Evolutionary conservation across 2,329 filamentous ascomycete genomes (phyloP), one percentile per base, ranked within the genome.

Genomic region (Diaporthe vexans): DNA sequence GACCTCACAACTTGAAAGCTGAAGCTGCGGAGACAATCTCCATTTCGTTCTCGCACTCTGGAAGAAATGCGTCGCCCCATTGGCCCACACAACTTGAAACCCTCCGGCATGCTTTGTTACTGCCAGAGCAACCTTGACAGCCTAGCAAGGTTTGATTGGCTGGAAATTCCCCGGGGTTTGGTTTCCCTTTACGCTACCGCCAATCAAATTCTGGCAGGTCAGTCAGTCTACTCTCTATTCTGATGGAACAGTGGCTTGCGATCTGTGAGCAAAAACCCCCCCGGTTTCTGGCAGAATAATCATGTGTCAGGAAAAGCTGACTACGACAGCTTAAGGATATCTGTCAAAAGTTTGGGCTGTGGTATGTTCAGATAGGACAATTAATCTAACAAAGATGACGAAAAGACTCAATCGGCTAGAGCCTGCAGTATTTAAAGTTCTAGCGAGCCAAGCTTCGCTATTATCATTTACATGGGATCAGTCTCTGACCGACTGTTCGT

Each of bases 101-200:
- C 57, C 35, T 58, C 40, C 21, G 57, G 24, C 57, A 40, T 40
- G 57, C 24, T 33, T 33, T 5, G 29, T 33, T 33, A 21, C 21
- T n/a, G 57, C 40, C 57, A 40, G 35, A 59, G 35, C 57, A 24
- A 24, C 29, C 29, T 33, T 33, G 29, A 33, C 29, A 33, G 35
- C n/a, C 21, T 21, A 21, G 57, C 57, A 35, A 59, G 40, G 35
- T n/a, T 40, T 59, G 21, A 40, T 17, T 58, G 56, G 56, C 33
- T n/a, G 29, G n/a, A 33, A n/a, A n/a, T 58, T 57, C 26, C 21
- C 54, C 26, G 33, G 17, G 19, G 40, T 40, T 21, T 59, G 35
- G 35, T 40, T 59, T 59, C 57, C 40, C 24, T 21, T 59, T 59
- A 59, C 57, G 57, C 57, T 35, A 59, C 33, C 57, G 57, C 57